Evolutionary conservation across 768 basidiomycete species (phyloP).

Genomic region (Auricularia cornea): DNA sequence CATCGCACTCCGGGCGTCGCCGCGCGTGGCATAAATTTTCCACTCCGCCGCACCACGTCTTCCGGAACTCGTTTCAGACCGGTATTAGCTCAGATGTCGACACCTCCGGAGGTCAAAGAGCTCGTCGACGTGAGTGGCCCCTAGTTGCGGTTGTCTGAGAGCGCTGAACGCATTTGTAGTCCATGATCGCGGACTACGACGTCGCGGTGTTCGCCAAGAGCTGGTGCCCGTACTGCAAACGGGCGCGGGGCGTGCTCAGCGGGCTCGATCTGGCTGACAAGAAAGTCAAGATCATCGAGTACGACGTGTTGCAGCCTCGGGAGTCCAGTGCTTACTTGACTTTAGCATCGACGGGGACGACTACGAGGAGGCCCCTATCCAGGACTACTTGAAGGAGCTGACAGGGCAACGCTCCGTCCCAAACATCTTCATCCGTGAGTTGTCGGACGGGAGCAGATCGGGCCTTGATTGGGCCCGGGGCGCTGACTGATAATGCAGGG

Average conservation of each 20-base stretch:
- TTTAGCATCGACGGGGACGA: conserved; percentile 49
- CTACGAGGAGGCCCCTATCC: conserved; percentile 50
- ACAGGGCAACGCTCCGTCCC: conserved; percentile 69
- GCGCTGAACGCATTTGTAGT: conserved; percentile 19
- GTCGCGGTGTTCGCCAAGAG: conserved; percentile 55
- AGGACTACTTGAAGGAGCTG: conserved; percentile 52
- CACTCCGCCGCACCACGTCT: no score
- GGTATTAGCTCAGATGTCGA: no score
- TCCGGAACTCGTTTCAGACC: no score
- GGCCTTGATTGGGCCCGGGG: background rate
- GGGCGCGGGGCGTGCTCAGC: conserved; percentile 40
- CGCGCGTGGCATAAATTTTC: no score
- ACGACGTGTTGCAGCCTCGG: conserved; percentile 11
- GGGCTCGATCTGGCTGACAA: background rate
- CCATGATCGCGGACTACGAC: conserved; percentile 39
- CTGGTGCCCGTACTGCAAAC: conserved; percentile 44
- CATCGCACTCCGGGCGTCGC: no score
- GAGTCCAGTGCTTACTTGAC: background rate
- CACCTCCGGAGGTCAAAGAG: background rate
- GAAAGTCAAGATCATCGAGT: conserved; percentile 40
- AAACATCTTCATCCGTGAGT: conserved; percentile 64
- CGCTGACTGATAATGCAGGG: background rate
- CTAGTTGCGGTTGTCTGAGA: no score
- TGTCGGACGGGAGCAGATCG: background rate
- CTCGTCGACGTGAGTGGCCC: background rate